A percentile compares a stretch with the other conserved stretches of the same genome.
Evolutionary conservation across 345 rosid genomes (phyloP).

Genomic region (Dipteronia sinensis): DNA sequence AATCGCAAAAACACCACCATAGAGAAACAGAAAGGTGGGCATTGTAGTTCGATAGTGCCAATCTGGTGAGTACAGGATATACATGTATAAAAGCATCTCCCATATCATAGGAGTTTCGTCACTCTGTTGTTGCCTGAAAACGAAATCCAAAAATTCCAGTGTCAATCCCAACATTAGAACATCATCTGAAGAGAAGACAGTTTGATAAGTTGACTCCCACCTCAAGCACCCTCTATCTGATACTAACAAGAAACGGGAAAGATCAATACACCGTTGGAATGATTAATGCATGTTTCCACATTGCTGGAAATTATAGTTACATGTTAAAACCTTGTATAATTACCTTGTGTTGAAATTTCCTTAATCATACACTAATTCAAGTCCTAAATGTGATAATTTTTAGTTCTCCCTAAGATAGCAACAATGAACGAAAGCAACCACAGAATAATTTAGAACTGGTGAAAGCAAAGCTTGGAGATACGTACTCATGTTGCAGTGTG

Average conservation of each 20-base stretch:
- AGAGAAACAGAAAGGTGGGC: conserved; percentile 95
- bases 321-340: not conserved
- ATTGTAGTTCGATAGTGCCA: conserved; percentile 95
- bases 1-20: conserved; percentile 73
- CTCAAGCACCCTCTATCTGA: not conserved
- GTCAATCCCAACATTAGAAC: not conserved
- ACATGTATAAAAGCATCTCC: conserved; percentile 94
- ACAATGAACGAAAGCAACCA: not conserved
- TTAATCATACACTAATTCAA: not conserved
- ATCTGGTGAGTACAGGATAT: conserved; percentile 94
- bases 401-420: not conserved
- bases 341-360: too few relatives aligned
- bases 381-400: not conserved
- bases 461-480: conserved; percentile 7
- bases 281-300: not conserved
- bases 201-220: not conserved
- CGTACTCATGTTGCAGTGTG: conserved; percentile 77
- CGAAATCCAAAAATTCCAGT: not conserved
- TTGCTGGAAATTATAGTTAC: not conserved
- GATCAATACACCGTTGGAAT: too few relatives aligned
- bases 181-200: not conserved
- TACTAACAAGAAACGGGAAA: not conserved
- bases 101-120: conserved; percentile 99
- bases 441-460: not conserved
- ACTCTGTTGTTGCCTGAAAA: conserved; percentile 87